phyloP scores from a whole-genome alignment of 345 rosid genomes.

The Aurinia saxatilis region DNA sequence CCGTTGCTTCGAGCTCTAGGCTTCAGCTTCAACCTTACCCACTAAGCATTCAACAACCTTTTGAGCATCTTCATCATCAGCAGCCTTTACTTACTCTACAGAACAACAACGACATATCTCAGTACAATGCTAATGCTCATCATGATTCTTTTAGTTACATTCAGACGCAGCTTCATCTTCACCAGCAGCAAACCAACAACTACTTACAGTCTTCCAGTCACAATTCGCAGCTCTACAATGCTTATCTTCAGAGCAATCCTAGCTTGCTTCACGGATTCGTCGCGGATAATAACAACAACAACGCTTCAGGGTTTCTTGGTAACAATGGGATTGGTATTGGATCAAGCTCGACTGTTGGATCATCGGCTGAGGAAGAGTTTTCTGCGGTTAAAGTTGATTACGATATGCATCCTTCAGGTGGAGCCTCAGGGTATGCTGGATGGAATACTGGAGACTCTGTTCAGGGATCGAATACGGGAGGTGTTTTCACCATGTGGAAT shows the following conservation, averaged over 20 bases:
- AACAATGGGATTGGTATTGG: conserved; percentile 49
- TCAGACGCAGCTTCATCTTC: conserved; percentile 75
- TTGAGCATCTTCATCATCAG: conserved; percentile 38
- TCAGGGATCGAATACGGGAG: conserved; percentile 67
- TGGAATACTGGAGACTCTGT: conserved; percentile 70
- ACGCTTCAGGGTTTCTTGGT: conserved; percentile 48
- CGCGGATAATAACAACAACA: conserved; percentile 43
- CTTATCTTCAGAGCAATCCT: conserved; percentile 63
- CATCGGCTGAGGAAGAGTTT: conserved; percentile 49
- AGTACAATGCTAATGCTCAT: conserved; percentile 41
- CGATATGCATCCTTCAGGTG: conserved; percentile 52
- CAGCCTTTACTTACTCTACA: conserved; percentile 66
- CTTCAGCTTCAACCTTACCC: conserved; percentile 59
- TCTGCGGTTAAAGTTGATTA: conserved; percentile 78
- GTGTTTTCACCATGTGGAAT: conserved; percentile 87
- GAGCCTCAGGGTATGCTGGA: conserved; percentile 43
- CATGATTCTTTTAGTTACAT: conserved; percentile 53
- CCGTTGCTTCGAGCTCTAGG: conserved; percentile 32
- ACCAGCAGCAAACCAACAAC: conserved; percentile 38
- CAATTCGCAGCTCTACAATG: conserved; percentile 54
- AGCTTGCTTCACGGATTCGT: conserved; percentile 59
- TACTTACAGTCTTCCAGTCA: conserved; percentile 43
- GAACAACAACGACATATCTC: conserved; percentile 62
- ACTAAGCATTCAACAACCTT: conserved; percentile 52
- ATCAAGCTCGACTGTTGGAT: conserved; percentile 38